Conservation (phyloP, 1,284 basidiomycete genomes). For the Ceratobasidium sp. region DNA sequence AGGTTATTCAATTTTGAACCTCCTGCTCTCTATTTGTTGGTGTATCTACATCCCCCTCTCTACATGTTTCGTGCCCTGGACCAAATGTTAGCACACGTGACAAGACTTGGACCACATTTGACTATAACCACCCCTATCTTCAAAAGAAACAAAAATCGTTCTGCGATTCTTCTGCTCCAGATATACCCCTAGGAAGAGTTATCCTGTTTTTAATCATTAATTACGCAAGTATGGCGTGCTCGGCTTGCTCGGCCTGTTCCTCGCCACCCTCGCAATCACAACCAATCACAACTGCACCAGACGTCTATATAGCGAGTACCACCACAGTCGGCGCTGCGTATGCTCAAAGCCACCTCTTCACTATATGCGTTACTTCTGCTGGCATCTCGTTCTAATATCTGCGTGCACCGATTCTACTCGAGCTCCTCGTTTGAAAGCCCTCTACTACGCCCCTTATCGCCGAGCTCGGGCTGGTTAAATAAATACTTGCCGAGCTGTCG, state of each 20-base stretch:
- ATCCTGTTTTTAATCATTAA: background rate
- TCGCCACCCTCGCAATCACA: constrained; percentile 21
- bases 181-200: background rate
- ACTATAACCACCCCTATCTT: background rate
- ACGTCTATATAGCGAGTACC: constrained; percentile 18
- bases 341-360: background rate
- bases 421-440: background rate
- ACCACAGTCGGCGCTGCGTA: constrained; percentile 31
- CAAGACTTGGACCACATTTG: background rate
- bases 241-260: background rate
- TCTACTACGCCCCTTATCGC: constrained; percentile 12
- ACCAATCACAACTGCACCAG: constrained; percentile 1
- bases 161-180: too few relatives aligned
- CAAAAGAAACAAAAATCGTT: background rate
- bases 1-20: background rate
- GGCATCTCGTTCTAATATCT: background rate
- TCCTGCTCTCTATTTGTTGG: background rate
- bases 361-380: constrained; percentile 38
- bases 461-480: background rate
- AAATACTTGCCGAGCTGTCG: background rate
- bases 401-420: background rate
- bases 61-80: background rate
- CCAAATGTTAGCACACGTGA: background rate
- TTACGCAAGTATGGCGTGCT: constrained; percentile 17
- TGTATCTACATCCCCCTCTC: background rate